These are phyloP conservation scores for Mollisia scopiformis DNA, from an alignment of 2,329 filamentous ascomycete genomes.

Conservation along the genomic window DNA sequence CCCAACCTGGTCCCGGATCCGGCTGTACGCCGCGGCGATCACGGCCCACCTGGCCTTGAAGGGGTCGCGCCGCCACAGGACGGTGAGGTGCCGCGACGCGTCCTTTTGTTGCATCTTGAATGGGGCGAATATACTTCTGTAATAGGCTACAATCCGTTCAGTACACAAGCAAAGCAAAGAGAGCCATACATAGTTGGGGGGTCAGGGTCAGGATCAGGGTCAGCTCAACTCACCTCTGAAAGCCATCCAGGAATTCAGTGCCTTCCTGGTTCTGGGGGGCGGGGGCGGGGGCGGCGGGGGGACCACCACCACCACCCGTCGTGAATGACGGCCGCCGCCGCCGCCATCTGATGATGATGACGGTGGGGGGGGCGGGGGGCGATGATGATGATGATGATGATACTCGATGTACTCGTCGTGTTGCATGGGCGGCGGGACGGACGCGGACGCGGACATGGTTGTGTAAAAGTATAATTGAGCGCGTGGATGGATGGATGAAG, in stretches of 20 bases:
- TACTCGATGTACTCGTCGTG: no score
- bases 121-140: constrained; percentile 12
- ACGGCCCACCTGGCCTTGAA: constrained; percentile 31
- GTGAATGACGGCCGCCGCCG: no score
- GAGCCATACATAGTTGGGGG: background rate
- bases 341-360: no score
- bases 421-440: no score
- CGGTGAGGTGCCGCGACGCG: constrained; percentile 22
- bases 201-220: background rate
- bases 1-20: constrained; percentile 24
- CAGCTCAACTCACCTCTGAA: background rate
- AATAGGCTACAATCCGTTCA: constrained; percentile 1
- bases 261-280: no score
- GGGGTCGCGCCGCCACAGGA: constrained; percentile 25
- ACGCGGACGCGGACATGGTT: no score
- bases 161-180: background rate
- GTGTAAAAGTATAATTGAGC: no score
- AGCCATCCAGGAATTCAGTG: background rate
- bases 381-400: no score
- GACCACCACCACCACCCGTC: background rate
- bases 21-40: constrained; percentile 27
- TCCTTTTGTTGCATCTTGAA: constrained; percentile 26
- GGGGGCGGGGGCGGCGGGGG: no score
- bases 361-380: no score
- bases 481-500: no score